Conservation (phyloP, 352 stramenopile genomes). For the Pythium guiyangense region DNA sequence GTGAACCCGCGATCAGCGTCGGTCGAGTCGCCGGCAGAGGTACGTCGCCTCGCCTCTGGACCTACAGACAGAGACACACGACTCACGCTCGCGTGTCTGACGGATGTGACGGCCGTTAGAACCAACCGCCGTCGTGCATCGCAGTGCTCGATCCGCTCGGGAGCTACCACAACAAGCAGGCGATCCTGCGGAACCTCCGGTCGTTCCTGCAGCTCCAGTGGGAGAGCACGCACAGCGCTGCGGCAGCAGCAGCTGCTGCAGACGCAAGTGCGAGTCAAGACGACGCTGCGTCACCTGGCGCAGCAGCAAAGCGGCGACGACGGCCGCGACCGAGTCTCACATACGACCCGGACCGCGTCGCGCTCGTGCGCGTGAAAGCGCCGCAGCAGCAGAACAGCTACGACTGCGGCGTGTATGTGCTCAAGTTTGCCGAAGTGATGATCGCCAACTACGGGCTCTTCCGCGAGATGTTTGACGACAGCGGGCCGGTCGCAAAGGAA, state of each 20-base stretch:
- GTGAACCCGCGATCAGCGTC: conserved; percentile 55
- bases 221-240: conserved; percentile 20
- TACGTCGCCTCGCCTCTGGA: conserved; percentile 5
- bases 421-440: conserved; percentile 61
- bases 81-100: background rate
- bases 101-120: conserved; percentile 8
- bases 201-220: conserved; percentile 59
- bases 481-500: conserved; percentile 29
- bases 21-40: conserved; percentile 23
- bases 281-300: background rate
- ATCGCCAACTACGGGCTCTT: conserved; percentile 33
- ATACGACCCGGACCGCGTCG: conserved; percentile 35
- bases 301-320: background rate
- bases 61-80: too few relatives aligned
- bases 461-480: conserved; percentile 15
- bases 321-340: background rate
- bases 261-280: conserved; percentile 3
- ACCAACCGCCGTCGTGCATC: conserved; percentile 48
- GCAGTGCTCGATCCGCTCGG: conserved; percentile 68
- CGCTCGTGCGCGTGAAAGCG: conserved; percentile 28
- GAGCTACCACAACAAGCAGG: conserved; percentile 53
- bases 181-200: conserved; percentile 54
- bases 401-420: conserved; percentile 63
- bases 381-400: conserved; percentile 61
- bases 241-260: background rate